phyloP scores from a whole-genome alignment of 495 filamentous ascomycete genomes.

The Opeltia flavorubescens region DNA sequence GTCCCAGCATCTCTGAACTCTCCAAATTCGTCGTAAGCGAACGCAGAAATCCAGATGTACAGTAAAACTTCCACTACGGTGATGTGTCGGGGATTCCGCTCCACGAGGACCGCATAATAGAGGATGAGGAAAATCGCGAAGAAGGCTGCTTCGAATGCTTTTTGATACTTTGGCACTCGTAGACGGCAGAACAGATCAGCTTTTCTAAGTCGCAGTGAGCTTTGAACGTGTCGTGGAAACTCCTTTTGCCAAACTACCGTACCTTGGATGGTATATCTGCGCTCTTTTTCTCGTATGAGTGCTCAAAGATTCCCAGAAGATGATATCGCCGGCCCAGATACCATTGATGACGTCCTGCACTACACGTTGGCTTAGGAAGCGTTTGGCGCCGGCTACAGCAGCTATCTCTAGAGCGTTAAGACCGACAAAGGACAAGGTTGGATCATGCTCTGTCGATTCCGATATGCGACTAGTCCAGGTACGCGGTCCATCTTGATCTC shows the following conservation, averaged over 20 bases:
- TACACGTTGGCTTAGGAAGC: constrained; percentile 71
- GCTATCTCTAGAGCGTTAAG: constrained; percentile 87
- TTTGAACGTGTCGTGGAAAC: not conserved
- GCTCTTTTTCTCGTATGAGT: constrained; percentile 67
- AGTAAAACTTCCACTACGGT: constrained; percentile 38
- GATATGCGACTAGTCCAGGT: constrained; percentile 1
- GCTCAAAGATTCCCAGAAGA: constrained; percentile 78
- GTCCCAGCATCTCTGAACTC: constrained; percentile 71
- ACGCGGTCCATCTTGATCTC: not conserved
- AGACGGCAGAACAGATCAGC: constrained; percentile 76
- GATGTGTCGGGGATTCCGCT: constrained; percentile 34
- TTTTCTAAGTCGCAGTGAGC: constrained; percentile 25
- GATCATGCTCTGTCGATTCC: constrained; percentile 29
- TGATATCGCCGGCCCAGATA: constrained; percentile 84
- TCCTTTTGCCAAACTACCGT: constrained; percentile 2
- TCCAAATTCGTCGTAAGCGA: constrained; percentile 75
- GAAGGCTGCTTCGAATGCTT: constrained; percentile 77
- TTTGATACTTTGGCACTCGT: constrained; percentile 82
- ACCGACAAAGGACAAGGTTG: constrained; percentile 53
- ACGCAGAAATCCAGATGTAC: constrained; percentile 64
- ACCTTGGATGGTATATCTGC: constrained; percentile 62
- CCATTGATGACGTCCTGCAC: constrained; percentile 80
- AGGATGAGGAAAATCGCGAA: constrained; percentile 68
- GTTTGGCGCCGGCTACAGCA: constrained; percentile 75
- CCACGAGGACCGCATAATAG: constrained; percentile 74